Conservation (phyloP, 208 protist species). For the Leishmania aethiopica region DNA sequence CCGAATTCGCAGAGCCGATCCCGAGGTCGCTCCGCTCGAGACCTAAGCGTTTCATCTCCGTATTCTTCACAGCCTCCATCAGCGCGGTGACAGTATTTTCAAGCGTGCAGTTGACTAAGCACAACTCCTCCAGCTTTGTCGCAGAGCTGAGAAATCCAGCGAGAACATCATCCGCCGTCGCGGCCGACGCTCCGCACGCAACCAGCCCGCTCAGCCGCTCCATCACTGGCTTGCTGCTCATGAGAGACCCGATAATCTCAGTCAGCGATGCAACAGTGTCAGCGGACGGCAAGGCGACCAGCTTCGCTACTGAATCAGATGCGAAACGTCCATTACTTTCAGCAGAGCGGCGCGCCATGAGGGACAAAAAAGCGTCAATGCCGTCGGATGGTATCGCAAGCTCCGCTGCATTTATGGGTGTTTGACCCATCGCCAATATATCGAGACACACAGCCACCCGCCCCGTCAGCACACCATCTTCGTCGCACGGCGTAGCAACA, state of each 20-base stretch:
- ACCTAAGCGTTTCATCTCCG: slow-evolving; percentile 33
- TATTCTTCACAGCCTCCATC: slow-evolving; percentile 28
- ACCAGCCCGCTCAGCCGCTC: not conserved
- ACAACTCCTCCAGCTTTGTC: slow-evolving; percentile 12
- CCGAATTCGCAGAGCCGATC: slow-evolving; percentile 24
- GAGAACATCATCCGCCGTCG: not conserved
- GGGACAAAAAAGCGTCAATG: slow-evolving; percentile 17
- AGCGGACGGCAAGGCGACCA: slow-evolving; percentile 10
- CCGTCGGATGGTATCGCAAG: slow-evolving; percentile 21
- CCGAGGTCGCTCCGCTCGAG: slow-evolving; percentile 66
- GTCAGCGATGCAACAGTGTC: slow-evolving; percentile 9
- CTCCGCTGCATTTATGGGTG: not conserved
- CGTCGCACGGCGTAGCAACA: slow-evolving; percentile 8
- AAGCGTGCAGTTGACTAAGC: slow-evolving; percentile 19
- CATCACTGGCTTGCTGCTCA: slow-evolving; percentile 21
- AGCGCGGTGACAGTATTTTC: slow-evolving; percentile 7
- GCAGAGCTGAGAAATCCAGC: slow-evolving; percentile 1
- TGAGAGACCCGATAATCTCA: slow-evolving; percentile 13
- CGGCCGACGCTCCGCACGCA: slow-evolving; percentile 6
- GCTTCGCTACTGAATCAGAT: slow-evolving; percentile 3
- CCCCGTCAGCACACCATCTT: not conserved
- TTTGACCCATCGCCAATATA: not conserved
- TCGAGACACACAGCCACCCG: slow-evolving; percentile 8
- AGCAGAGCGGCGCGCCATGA: slow-evolving; percentile 19
- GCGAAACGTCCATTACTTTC: not conserved